Base-by-base conservation (phyloP, 345 rosid species). In the Pelargonium nanum region DNA sequence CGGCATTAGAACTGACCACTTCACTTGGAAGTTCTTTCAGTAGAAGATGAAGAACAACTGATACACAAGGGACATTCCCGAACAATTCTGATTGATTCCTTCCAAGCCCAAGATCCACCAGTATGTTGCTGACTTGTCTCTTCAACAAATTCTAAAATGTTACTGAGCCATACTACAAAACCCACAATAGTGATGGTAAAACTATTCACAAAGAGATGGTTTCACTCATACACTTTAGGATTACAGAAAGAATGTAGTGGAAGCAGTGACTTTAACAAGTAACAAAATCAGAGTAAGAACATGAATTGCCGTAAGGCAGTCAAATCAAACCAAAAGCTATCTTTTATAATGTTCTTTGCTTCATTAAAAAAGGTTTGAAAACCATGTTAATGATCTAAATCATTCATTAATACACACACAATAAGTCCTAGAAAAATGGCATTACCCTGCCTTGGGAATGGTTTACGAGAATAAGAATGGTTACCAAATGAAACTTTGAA, bases 21-120 rank as follows among this genome's bases (percentile, higher is more conserved):
- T 83, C 83, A 20, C 58, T 72, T 59, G 98, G 90, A 76, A 91
- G 88, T 74, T 83, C 87, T 75, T 85, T 86, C 45, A 91, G 80
- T 57, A 86, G 69, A 70, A 85, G 75, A 76, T 91, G 92, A 67
- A 83, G 88, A 77, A 91, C 66, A 72, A 91, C 63, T 63, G 95
- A 91, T 48, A 81, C 74, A 62, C 77, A 85, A 4, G 85, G 70
- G 24, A 65, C 61, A 34, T 68, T 75, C 58, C 70, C 71, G 64
- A 74, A 72, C 22, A 72, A 52, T 62, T 74, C 85, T 17, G 25
- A 62, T 65, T 69, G 79, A 65, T 82, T 80, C 70, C 72, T 74
- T 69, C 78, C 82, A 55, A 85, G 61, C 64, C 92, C 92, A 81
- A 88, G 79, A 75, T 82, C 86, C 66, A 77, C 68, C 60, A 88